Percentiles rank a stretch among this genome's conserved stretches.
Evolutionary conservation across 225 moss, liverwort and hornwort genomes (phyloP).

Genomic region (Physcomitrellopsis africana): DNA sequence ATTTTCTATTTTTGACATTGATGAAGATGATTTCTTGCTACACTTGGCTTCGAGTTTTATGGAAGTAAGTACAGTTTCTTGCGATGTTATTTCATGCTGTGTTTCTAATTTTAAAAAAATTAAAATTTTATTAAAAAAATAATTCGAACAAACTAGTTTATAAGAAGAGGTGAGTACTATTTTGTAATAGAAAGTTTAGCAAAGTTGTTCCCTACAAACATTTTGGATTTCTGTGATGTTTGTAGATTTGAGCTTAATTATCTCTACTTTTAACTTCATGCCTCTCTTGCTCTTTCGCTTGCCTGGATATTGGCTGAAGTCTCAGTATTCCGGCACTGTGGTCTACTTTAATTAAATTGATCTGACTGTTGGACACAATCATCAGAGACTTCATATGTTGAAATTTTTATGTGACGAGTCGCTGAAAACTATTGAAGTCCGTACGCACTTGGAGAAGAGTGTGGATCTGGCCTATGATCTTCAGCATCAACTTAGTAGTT

Average conservation of each 20-base stretch:
- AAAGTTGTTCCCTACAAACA: background rate
- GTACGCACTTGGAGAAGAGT: constrained; percentile 76
- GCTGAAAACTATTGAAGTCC: constrained; percentile 76
- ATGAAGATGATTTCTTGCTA: too few relatives aligned
- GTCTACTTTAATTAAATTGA: constrained; percentile 21
- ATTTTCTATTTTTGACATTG: too few relatives aligned
- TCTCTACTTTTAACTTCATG: constrained; percentile 26
- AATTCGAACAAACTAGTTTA: too few relatives aligned
- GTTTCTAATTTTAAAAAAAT: too few relatives aligned
- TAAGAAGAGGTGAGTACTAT: too few relatives aligned
- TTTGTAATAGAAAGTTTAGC: constrained; percentile 11
- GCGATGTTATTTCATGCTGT: too few relatives aligned
- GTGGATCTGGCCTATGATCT: constrained; percentile 68
- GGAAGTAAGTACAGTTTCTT: too few relatives aligned
- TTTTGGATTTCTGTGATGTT: too few relatives aligned
- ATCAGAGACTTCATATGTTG: constrained; percentile 80
- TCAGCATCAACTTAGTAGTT: constrained; percentile 65
- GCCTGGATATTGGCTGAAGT: constrained; percentile 19
- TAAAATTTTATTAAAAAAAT: too few relatives aligned
- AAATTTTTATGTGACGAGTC: constrained; percentile 87
- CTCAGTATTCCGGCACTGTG: constrained; percentile 9
- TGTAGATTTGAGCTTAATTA: too few relatives aligned
- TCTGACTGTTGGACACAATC: constrained; percentile 26
- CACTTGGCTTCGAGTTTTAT: too few relatives aligned
- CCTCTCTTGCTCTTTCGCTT: constrained; percentile 13